Evolutionary conservation across 768 basidiomycete genomes (phyloP), one percentile per base, ranked within the genome.

Genomic region (Leccinum imitatum): DNA sequence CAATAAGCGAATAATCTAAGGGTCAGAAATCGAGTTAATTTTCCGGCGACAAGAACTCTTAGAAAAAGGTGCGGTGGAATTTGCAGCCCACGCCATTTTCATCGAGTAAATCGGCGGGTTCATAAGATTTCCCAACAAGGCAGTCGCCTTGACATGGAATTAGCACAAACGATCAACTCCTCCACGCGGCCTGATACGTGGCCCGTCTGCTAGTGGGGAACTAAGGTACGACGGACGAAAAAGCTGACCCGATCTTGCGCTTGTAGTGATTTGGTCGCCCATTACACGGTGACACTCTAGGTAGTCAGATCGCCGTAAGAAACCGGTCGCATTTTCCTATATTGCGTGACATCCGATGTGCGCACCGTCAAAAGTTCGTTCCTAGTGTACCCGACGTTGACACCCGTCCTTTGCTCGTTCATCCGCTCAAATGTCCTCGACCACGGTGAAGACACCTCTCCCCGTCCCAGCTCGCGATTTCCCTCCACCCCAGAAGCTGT

Each of bases 401-500:
- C 5, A 37, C 14, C 5, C 31, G 35, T 35, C 17, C 8, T 41
- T 41, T 17, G 7, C 17, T 41, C 13, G 21, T 21, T 47, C n/a
- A 7, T 23, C 46, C 19, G 6, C 15, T 21, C 5, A 92, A 21
- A 65, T 67, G 67, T 59, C 66, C 10, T 21, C 17, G 3, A 14
- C 2, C 21, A 48, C 57, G 37, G 39, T 67, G 54, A 64, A 67
- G 41, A 59, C 63, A 2, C 66, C 68, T 19, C 67, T 66, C 37
- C 67, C 69, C 25, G 59, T 66, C 56, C 66, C 77, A 14, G 50
- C 69, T 6, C 61, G 57, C 47, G 65, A 73, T 41, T 58, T 71
- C 27, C 65, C 73, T 30, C 75, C 78, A 19, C 77, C 75, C 0
- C 69, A 63, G 1, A 71, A 72, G 1, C 70, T 87, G 21, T 75